Percentiles rank a stretch among this genome's conserved stretches.
These are phyloP conservation scores for Picea glauca DNA, from an alignment of 75 land plant species.

Conservation along the genomic window DNA sequence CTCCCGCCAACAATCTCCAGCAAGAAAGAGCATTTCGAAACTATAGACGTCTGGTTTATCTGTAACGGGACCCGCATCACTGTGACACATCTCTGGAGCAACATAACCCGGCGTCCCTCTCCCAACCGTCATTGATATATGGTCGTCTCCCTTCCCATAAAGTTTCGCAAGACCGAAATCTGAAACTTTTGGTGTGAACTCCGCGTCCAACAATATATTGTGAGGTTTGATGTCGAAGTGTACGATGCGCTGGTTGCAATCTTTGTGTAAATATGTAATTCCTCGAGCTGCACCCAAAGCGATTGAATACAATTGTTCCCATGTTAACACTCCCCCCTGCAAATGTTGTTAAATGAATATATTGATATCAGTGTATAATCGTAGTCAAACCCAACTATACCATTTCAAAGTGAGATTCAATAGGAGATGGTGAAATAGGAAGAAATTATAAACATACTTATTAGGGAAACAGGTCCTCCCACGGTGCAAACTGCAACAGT, in stretches of 20 bases:
- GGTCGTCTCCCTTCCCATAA: slow-evolving; percentile 9
- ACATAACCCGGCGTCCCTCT: slow-evolving; percentile 23
- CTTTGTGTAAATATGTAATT: slow-evolving; percentile 51
- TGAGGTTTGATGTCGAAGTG: slow-evolving; percentile 66
- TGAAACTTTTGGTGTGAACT: slow-evolving; percentile 52
- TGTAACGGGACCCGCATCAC: neutral
- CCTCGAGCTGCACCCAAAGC: slow-evolving; percentile 52
- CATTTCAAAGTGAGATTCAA: too few species aligned
- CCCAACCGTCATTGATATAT: slow-evolving; percentile 10
- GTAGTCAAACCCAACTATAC: too few species aligned
- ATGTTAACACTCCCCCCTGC: neutral
- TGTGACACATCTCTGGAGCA: slow-evolving; percentile 18
- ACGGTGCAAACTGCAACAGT: too few species aligned
- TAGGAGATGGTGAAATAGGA: too few species aligned
- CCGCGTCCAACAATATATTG: slow-evolving; percentile 45
- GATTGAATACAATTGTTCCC: slow-evolving; percentile 36
- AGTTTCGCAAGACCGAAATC: slow-evolving; percentile 44
- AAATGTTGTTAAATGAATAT: too few species aligned
- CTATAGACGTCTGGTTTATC: slow-evolving; percentile 29
- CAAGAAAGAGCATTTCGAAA: slow-evolving; percentile 19
- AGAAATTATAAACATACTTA: too few species aligned
- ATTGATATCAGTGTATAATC: too few species aligned
- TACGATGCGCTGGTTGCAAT: slow-evolving; percentile 41
- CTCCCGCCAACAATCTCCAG: slow-evolving; percentile 23
- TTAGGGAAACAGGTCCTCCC: too few species aligned